A percentile compares a stretch with the other conserved stretches of the same genome.
Evolutionary conservation across 1,284 basidiomycete species (phyloP).

Genomic region (Spongispora temasekensis): DNA sequence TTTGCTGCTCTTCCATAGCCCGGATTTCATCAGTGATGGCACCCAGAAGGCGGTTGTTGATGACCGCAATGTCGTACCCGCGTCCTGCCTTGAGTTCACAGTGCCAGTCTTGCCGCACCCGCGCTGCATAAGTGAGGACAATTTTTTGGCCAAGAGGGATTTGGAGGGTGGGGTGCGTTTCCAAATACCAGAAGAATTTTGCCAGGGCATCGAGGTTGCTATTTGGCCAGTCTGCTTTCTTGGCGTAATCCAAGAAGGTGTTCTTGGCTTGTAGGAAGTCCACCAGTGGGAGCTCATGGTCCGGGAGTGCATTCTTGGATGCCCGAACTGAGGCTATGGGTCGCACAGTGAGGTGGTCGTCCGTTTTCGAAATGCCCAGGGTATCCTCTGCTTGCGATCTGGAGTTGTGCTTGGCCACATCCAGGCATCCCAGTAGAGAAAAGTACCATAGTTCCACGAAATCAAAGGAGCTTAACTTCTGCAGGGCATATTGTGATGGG

Average conservation of each 20-base stretch:
- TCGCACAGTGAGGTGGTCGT: not conserved
- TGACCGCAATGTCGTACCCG: not conserved
- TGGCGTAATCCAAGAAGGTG: not conserved
- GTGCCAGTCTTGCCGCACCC: not conserved
- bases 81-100: not conserved
- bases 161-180: not conserved
- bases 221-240: not conserved
- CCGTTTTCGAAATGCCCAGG: too few species aligned
- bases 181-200: not conserved
- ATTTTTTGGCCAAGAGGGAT: not conserved
- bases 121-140: not conserved
- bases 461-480: not conserved
- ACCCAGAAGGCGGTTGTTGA: not conserved
- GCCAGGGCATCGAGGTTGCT: not conserved
- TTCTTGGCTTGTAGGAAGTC: not conserved
- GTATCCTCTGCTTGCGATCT: too few species aligned
- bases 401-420: too few species aligned
- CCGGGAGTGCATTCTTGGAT: not conserved
- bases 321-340: not conserved
- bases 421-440: too few species aligned
- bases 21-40: not conserved
- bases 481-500: not conserved
- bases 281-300: not conserved
- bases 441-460: too few species aligned
- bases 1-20: not conserved